phyloP scores from a whole-genome alignment of 768 basidiomycete genomes.

The Collybia mongolica region DNA sequence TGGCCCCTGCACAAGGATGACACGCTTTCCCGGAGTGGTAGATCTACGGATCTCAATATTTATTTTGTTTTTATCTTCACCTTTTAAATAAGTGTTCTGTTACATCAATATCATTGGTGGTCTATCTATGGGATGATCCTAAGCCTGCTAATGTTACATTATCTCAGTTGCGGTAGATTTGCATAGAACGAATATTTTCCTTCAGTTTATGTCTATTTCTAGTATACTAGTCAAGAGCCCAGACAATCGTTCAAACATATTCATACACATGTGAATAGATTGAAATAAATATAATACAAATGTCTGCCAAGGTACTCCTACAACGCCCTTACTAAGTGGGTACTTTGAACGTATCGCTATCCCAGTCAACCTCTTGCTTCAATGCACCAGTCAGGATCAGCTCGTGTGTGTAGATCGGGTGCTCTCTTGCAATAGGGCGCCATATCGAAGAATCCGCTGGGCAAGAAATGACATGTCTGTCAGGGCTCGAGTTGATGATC shows the following conservation, averaged over 20 bases:
- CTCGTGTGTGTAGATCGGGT: constrained; percentile 68
- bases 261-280: no score
- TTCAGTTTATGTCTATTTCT: no score
- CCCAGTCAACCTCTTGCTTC: constrained; percentile 68
- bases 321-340: background rate
- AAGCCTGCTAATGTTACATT: no score
- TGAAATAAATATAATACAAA: no score
- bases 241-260: no score
- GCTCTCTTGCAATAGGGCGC: constrained; percentile 50
- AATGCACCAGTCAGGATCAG: constrained; percentile 63
- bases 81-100: no score
- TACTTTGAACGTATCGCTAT: constrained; percentile 39
- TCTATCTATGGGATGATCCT: no score
- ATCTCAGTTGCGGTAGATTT: no score
- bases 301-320: no score
- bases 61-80: constrained; percentile 22
- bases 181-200: no score
- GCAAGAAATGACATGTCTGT: constrained; percentile 67
- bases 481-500: constrained; percentile 46
- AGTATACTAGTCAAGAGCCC: no score
- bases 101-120: no score
- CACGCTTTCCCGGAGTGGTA: constrained; percentile 97
- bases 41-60: constrained; percentile 47
- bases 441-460: constrained; percentile 64
- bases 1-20: constrained; percentile 99